Percentiles rank a stretch among this genome's conserved stretches.
Evolutionary conservation across 192 early-diverging fungal species (phyloP).

Genomic region (Hyaloraphidium curvatum): DNA sequence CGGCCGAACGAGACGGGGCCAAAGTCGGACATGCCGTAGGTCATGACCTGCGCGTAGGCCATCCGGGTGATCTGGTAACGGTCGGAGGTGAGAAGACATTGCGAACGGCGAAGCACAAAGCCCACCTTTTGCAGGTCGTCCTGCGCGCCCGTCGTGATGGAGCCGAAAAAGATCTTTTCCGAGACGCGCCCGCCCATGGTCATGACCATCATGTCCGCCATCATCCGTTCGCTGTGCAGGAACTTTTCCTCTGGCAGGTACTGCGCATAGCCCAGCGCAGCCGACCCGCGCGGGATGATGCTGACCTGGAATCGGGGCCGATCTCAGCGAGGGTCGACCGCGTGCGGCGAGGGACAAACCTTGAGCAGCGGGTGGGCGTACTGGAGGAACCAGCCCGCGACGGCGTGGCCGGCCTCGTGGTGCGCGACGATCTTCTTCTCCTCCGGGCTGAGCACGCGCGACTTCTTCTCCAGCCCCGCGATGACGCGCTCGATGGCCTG

Average conservation of each 20-base stretch:
- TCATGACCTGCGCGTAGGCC: constrained; percentile 88
- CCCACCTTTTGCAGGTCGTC: constrained; percentile 95
- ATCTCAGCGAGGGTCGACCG: too few species aligned
- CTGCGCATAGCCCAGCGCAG: constrained; percentile 95
- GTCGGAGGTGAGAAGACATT: too few species aligned
- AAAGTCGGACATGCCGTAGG: constrained; percentile 86
- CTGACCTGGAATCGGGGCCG: too few species aligned
- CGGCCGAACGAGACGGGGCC: constrained; percentile 72
- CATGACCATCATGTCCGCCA: constrained; percentile 86
- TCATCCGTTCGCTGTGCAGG: constrained; percentile 75
- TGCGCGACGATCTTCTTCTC: constrained; percentile 99
- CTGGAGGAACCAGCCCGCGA: constrained; percentile 93
- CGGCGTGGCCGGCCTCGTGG: constrained; percentile 98
- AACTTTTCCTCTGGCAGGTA: constrained; percentile 96
- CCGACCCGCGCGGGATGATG: constrained; percentile 90
- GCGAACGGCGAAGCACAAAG: too few species aligned
- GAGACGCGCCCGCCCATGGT: constrained; percentile 55
- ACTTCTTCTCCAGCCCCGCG: constrained; percentile 95
- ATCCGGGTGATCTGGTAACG: too few species aligned
- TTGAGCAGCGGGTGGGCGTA: constrained; percentile 91
- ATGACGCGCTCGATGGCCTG: constrained; percentile 95
- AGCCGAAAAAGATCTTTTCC: constrained; percentile 82
- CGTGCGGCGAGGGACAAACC: too few species aligned
- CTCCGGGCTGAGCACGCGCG: constrained; percentile 75
- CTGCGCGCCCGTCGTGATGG: constrained; percentile 90